These are phyloP conservation scores for Geotrichum cucujoidarum DNA, from an alignment of 1,139 yeast species.

Conservation along the genomic window DNA sequence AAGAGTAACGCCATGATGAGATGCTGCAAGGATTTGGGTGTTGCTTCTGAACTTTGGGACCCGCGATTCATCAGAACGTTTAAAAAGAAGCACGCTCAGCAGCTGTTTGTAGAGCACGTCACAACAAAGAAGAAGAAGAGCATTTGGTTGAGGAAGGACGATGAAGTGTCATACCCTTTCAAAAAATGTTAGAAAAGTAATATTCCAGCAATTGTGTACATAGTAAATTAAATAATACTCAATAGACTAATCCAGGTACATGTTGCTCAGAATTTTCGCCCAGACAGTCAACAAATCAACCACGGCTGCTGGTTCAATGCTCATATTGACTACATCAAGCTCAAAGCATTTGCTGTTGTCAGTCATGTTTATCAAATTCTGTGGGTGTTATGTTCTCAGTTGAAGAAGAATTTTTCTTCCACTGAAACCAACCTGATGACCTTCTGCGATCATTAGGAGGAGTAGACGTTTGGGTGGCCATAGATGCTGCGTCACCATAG, in stretches of 20 bases:
- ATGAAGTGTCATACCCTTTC: constrained; percentile 69
- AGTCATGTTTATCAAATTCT: too few species aligned
- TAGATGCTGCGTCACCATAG: not conserved
- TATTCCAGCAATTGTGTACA: too few species aligned
- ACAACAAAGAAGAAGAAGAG: constrained; percentile 79
- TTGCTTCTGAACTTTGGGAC: constrained; percentile 97
- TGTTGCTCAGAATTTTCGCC: too few species aligned
- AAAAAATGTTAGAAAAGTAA: constrained; percentile 39
- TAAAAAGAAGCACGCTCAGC: constrained; percentile 72
- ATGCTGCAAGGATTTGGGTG: constrained; percentile 94
- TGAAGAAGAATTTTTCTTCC: constrained; percentile 11
- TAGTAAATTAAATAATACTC: too few species aligned
- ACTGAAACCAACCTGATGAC: constrained; percentile 24
- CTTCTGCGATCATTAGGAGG: not conserved
- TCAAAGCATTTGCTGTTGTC: too few species aligned
- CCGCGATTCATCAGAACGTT: constrained; percentile 80
- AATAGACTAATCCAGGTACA: too few species aligned
- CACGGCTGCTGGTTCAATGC: too few species aligned
- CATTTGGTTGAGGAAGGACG: constrained; percentile 77
- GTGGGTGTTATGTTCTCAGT: too few species aligned
- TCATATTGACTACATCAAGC: not conserved
- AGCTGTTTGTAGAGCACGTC: constrained; percentile 80
- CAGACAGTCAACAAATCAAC: too few species aligned
- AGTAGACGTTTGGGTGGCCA: not conserved
- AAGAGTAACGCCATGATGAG: constrained; percentile 95